phyloP scores from a whole-genome alignment of 805 yeast species.

The Monosporozyma aerobia region DNA sequence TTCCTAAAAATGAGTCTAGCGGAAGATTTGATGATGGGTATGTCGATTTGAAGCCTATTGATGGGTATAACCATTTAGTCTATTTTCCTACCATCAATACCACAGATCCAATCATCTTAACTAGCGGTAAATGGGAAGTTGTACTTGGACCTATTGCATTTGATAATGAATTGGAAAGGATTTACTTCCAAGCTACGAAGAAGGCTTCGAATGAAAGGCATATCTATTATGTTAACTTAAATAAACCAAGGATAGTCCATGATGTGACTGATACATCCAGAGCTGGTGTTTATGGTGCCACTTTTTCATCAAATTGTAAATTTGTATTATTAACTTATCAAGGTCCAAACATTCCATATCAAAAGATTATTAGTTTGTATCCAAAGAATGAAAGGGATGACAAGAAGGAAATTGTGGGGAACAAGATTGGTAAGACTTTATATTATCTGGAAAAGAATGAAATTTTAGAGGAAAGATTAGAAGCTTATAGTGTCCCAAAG shows the following conservation, averaged over 20 bases:
- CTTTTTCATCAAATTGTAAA: constrained; percentile 74
- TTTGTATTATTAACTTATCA: constrained; percentile 59
- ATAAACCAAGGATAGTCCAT: constrained; percentile 31
- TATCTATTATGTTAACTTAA: constrained; percentile 57
- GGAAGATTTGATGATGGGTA: constrained; percentile 56
- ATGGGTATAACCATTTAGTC: constrained; percentile 68
- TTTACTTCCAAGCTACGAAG: constrained; percentile 61
- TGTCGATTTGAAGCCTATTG: constrained; percentile 62
- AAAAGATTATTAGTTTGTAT: constrained; percentile 54
- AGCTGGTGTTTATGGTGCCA: constrained; percentile 59
- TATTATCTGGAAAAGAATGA: constrained; percentile 34
- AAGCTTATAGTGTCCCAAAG: constrained; percentile 48
- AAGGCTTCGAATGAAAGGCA: constrained; percentile 80
- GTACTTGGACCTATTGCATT: constrained; percentile 57
- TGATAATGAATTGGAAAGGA: constrained; percentile 43
- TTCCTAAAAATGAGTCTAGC: constrained; percentile 40
- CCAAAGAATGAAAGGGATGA: constrained; percentile 13
- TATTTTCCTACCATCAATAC: constrained; percentile 67
- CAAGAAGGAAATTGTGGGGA: constrained; percentile 7
- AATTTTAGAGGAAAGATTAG: constrained; percentile 32
- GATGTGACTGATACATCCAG: constrained; percentile 41
- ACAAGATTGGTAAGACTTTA: constrained; percentile 23
- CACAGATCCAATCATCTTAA: constrained; percentile 47
- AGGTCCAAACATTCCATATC: constrained; percentile 79
- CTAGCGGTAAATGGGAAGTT: constrained; percentile 88